Evolutionary conservation across 2,329 filamentous ascomycete species (phyloP).

Genomic region (Xylariaceae sp.): DNA sequence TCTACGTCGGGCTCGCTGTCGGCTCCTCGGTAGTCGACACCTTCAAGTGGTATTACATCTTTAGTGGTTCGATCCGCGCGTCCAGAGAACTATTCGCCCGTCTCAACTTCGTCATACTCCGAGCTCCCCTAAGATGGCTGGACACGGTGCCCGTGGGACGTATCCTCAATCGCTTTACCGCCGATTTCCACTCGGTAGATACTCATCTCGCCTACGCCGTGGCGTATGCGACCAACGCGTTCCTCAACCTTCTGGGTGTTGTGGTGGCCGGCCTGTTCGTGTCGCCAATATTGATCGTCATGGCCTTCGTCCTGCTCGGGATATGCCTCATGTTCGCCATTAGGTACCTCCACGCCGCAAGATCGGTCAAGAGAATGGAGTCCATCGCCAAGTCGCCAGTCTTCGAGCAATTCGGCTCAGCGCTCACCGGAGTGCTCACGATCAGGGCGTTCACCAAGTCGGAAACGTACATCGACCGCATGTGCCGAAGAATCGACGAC

Average conservation of each 20-base stretch:
- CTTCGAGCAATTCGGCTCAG: conserved; percentile 72
- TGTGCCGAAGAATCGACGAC: conserved; percentile 64
- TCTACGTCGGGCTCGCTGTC: conserved; percentile 61
- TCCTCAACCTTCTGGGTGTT: conserved; percentile 59
- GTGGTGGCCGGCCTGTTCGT: conserved; percentile 63
- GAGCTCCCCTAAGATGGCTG: conserved; percentile 71
- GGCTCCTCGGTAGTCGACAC: conserved; percentile 54
- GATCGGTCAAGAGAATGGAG: conserved; percentile 72
- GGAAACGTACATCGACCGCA: conserved; percentile 60
- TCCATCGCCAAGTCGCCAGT: conserved; percentile 72
- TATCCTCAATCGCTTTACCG: conserved; percentile 71
- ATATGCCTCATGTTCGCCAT: conserved; percentile 54
- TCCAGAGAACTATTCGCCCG: conserved; percentile 63
- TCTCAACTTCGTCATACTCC: conserved; percentile 61
- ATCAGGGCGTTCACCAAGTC: conserved; percentile 71
- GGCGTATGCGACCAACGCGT: conserved; percentile 53
- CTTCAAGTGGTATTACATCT: conserved; percentile 57
- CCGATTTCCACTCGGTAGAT: conserved; percentile 72
- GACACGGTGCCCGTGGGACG: conserved; percentile 74
- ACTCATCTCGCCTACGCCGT: conserved; percentile 59
- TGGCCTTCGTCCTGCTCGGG: conserved; percentile 53
- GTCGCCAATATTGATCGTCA: conserved; percentile 58
- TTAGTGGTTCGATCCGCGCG: conserved; percentile 59
- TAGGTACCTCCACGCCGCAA: conserved; percentile 62
- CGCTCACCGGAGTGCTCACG: conserved; percentile 66